Evolutionary conservation across 1,284 basidiomycete species (phyloP), one percentile per base, ranked within the genome.

Genomic region (Tylopilus sp.): DNA sequence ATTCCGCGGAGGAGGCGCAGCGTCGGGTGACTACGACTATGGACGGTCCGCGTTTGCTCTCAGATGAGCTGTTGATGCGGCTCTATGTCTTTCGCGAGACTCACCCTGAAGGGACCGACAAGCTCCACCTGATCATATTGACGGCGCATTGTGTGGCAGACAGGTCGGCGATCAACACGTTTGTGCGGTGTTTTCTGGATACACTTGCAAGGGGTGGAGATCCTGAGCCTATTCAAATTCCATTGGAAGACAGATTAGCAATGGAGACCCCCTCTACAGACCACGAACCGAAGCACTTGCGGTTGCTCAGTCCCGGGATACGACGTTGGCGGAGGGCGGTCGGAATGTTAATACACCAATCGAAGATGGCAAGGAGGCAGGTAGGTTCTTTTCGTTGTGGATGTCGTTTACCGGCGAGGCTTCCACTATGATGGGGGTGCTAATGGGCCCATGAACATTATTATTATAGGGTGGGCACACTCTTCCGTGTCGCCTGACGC

Each of bases 381-480:
- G 78, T 76, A 46, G 6, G 44, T 16, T 2, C 19, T 2, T 29
- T 34, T 34, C 18, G 2, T 11, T 12, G 10, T 11, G n/a, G 31
- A 8, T 9, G 9, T 18, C 6, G 8, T 18, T 4, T 9, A 34
- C 21, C 33, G 18, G 11, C 33, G 4, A 18, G 8, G 8, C 7
- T 30, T 19, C 10, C 40, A 10, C 29, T 19, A 4, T 16, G 26
- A 29, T 9, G 28, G 28, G 18, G 15, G 6, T 4, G 8, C 21
- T 23, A 12, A 41, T 15, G 9, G 4, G n/a, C n/a, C 4, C 3
- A 8, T 12, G 7, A n/a, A n/a, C n/a, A n/a, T n/a, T n/a, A 11
- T 23, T 13, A 6, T 23, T 23, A 10, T 55, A 83, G 81, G 80
- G 79, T 7, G 81, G 81, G 1, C 79, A 83, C 49, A 77, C 77